Evolutionary conservation across 2,329 filamentous ascomycete genomes (phyloP), one percentile per base, ranked within the genome.

Genomic region (Colletotrichum filicis): DNA sequence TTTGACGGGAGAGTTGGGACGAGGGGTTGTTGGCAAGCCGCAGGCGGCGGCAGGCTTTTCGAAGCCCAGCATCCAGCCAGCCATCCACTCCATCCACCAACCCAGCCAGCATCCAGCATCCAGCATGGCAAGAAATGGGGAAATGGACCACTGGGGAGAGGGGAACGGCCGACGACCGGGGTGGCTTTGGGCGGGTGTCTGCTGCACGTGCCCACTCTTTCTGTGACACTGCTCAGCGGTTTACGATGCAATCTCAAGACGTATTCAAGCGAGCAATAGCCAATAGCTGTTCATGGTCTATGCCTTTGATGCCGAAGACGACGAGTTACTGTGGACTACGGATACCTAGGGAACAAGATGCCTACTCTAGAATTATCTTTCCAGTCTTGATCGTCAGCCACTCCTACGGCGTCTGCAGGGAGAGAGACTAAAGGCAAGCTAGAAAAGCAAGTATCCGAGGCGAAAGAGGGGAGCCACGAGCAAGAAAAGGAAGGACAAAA

Each of bases 161-260:
- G 37, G 62, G 42, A 30, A 56, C 49, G 30, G 28, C 11, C 26
- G 46, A 16, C 46, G 46, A 49, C 66, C 46, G 32, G 60, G 66
- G 61, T 57, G 52, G 35, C 35, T 46, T 62, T 64, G 35, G 67
- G 61, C 60, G 67, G 67, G 42, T 16, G 56, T 53, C 42, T 67
- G 71, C 67, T 71, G 68, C 68, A 72, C 68, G 68, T 74, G 57
- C 61, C 68, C 71, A 74, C 62, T 68, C 37, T 62, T 72, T 68
- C 68, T 72, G 56, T 68, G 28, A 74, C 68, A 32, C 68, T 63
- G 26, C 53, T 24, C 57, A 60, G 60, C 66, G 66, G 56, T 58
- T 57, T 57, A 64, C 30, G 16, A 37, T 56, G 62, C 49, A 56
- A 53, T 63, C 14, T 12, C 46, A 52, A 19, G 42, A 24, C 1